Evolutionary conservation across 2,329 filamentous ascomycete species (phyloP).

Genomic region (Monilinia fructigena): DNA sequence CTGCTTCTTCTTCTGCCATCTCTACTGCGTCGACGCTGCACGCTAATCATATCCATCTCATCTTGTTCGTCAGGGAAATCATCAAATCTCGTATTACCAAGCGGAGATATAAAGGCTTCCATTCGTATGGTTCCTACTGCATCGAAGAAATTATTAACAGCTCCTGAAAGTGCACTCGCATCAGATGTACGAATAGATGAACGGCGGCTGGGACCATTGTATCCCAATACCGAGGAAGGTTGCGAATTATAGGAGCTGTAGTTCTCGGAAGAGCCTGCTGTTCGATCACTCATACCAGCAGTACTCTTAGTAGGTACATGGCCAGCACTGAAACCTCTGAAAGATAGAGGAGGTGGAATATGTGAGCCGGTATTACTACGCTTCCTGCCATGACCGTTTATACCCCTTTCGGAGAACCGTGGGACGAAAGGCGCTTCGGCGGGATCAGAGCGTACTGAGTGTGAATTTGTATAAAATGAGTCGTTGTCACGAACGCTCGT

Average conservation of each 20-base stretch:
- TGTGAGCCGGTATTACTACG: slow-evolving; percentile 85
- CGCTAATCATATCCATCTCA: slow-evolving; percentile 36
- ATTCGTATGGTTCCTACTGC: slow-evolving; percentile 89
- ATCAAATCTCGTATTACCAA: slow-evolving; percentile 43
- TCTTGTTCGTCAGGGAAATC: slow-evolving; percentile 39
- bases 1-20: slow-evolving; percentile 35
- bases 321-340: slow-evolving; percentile 67
- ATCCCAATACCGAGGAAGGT: slow-evolving; percentile 43
- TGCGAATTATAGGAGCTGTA: slow-evolving; percentile 50
- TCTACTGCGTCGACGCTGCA: slow-evolving; percentile 34
- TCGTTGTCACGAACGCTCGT: slow-evolving; percentile 31
- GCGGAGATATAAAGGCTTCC: slow-evolving; percentile 86
- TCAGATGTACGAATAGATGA: slow-evolving; percentile 40
- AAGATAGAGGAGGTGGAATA: slow-evolving; percentile 65
- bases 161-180: slow-evolving; percentile 36
- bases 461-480: slow-evolving; percentile 32
- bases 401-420: slow-evolving; percentile 61
- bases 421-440: slow-evolving; percentile 72
- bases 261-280: slow-evolving; percentile 57
- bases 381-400: slow-evolving; percentile 67
- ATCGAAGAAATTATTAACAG: slow-evolving; percentile 65
- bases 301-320: slow-evolving; percentile 53
- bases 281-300: slow-evolving; percentile 56
- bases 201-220: slow-evolving; percentile 45
- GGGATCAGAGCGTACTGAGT: slow-evolving; percentile 27